A percentile compares a stretch with the other conserved stretches of the same genome.
These are phyloP conservation scores for Epichloe gansuensis DNA, from an alignment of 2,329 filamentous ascomycete species.

Conservation along the genomic window DNA sequence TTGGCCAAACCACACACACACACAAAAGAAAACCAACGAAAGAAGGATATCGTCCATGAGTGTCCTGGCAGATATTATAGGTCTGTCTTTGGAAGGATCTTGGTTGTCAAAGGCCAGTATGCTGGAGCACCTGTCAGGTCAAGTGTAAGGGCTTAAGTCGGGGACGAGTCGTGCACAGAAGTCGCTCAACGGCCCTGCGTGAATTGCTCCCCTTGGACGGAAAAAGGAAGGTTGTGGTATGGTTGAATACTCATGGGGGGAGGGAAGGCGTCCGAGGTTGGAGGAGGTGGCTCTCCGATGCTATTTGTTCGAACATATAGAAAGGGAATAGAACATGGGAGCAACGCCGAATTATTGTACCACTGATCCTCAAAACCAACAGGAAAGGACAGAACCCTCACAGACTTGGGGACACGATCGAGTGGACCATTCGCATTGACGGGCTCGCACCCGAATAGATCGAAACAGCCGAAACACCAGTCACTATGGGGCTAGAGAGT, in stretches of 20 bases:
- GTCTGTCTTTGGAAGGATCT: not conserved
- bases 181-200: not conserved
- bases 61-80: not conserved
- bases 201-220: not conserved
- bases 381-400: not conserved
- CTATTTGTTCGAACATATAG: conserved; percentile 6
- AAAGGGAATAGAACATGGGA: not conserved
- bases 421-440: conserved; percentile 10
- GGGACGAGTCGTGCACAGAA: not conserved
- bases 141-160: not conserved
- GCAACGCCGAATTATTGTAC: conserved; percentile 1
- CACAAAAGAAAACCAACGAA: not conserved
- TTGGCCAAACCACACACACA: not conserved
- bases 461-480: conserved; percentile 12
- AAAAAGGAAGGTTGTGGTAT: not conserved
- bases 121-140: not conserved
- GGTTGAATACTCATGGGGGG: not conserved
- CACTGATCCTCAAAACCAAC: conserved; percentile 1
- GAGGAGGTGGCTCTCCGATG: conserved; percentile 2
- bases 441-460: conserved; percentile 8
- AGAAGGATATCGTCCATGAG: not conserved
- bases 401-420: conserved; percentile 6
- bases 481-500: conserved; percentile 2
- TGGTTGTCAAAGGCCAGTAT: not conserved
- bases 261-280: conserved; percentile 5